Evolutionary conservation across 352 stramenopile species (phyloP).

Genomic region (Globisporangium irregulare): DNA sequence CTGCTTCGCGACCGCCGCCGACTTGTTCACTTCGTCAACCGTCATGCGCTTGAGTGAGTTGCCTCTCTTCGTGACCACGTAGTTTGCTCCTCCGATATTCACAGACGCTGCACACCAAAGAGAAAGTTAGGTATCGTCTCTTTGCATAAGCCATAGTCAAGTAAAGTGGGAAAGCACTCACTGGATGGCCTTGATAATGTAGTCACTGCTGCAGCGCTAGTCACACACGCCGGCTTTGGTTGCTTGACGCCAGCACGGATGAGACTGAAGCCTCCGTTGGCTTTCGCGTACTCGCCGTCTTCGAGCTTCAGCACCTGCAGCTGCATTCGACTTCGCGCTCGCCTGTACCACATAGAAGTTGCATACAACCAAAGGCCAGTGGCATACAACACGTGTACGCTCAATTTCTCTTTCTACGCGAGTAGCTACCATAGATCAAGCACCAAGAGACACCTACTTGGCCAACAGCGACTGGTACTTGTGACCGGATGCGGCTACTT

Average conservation of each 20-base stretch:
- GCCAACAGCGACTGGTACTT: slow-evolving; percentile 8
- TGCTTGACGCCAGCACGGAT: slow-evolving; percentile 53
- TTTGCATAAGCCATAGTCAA: background rate
- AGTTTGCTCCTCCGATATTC: slow-evolving; percentile 43
- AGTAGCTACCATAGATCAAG: background rate
- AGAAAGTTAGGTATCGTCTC: background rate
- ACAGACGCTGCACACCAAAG: slow-evolving; percentile 30
- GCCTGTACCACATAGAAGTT: slow-evolving; percentile 16
- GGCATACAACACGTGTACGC: background rate
- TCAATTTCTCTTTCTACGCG: background rate
- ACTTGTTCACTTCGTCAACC: slow-evolving; percentile 23
- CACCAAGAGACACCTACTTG: slow-evolving; percentile 9
- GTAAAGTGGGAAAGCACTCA: background rate
- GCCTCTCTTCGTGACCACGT: slow-evolving; percentile 37
- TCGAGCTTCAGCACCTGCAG: slow-evolving; percentile 53
- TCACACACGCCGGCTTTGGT: slow-evolving; percentile 8
- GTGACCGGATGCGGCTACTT: slow-evolving; percentile 10
- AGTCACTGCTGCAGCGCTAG: background rate
- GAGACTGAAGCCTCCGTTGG: slow-evolving; percentile 68
- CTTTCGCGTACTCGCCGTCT: slow-evolving; percentile 74
- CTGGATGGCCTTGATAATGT: background rate
- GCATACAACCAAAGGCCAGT: background rate
- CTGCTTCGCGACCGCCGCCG: slow-evolving; percentile 9
- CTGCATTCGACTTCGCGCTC: slow-evolving; percentile 41
- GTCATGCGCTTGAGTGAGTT: slow-evolving; percentile 43